Base-by-base conservation (phyloP, 2,329 filamentous ascomycete genomes). In the Beauveria caledonica region DNA sequence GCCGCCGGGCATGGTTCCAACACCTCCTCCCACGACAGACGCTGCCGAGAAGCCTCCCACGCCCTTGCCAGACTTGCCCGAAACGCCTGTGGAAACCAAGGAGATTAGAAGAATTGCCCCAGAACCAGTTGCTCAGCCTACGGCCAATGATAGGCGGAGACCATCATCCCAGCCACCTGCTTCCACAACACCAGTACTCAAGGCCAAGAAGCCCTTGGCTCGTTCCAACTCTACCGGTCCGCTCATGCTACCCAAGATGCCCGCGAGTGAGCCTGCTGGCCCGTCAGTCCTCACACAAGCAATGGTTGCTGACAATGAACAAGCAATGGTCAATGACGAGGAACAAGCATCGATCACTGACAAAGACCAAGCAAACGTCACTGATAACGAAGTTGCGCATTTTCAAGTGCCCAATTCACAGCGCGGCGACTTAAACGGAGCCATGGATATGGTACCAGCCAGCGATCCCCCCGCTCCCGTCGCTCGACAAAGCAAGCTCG, bases 221-320 rank as follows among this genome's bases (percentile, higher is more conserved):
- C 68, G 74, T 42, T 76, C 73, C 29, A 73, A 76, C 19, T 76
- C 74, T 2, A 68, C 73, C 3, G 74, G 75, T 0, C 67, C 73
- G 15, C 62, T 77, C 44, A 69, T 68, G 39, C 63, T 76, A 8
- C 73, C 75, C n/a, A 62, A 65, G 19, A 64, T 73, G 21, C 70
- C 73, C 10, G 77, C 78, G 3, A 85, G 80, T 64, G 83, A 86
- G 61, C 80, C 82, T 10, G 69, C 70, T 25, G 70, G 75, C 1
- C 77, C 77, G 21, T 77, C 72, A 5, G 68, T 69, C 65, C 75
- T 69, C 71, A 79, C 72, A 2, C 70, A 70, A 29, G 66, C 64
- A 15, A 36, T 36, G 19, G 60, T 60, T 5, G 4, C 62, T 29
- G 63, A 62, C 9, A 65, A 33, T 33, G 29, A 33, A 33, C 29